Base-by-base conservation (phyloP, 345 rosid genomes). In the Brassica carinata region DNA sequence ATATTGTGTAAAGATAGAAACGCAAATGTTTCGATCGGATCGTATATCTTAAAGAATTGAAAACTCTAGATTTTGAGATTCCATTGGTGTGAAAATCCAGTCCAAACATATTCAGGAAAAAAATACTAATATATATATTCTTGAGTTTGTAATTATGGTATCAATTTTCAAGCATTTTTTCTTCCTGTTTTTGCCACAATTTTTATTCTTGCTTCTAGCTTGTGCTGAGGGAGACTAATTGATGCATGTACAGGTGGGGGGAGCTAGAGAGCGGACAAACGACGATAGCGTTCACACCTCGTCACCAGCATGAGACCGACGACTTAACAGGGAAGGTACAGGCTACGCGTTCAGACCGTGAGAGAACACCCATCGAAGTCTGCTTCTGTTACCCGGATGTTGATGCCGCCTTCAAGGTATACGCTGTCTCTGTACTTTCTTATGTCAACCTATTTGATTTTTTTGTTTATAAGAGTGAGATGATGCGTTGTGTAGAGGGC, bases 181-280 rank as follows among this genome's bases (percentile, higher is more conserved):
- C 58, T 51, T 51, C 15, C 5, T 45, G 2, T 45, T 13, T 7
- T 17, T 17, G 27, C 59, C 34, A 26, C 8, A 5, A 62, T n/a
- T n/a, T 61, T 7, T 13, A 14, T 69, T 9, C 64, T 19, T 45
- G 48, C 36, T 23, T 58, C 27, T 19, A 29, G 23, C 10, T 64
- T 65, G 38, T 51, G 69, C 15, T 18, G 29, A 11, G 63, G 64
- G 64, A 59, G 13, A 23, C 1, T 38, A 51, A 30, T 11, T 45
- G 5, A 64, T 40, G 6, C 51, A 73, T 59, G 43, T 30, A 33
- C 33, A 88, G 92, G 83, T 94, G 97, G 97, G 96, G 91, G 63
- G 96, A 94, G 87, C 86, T 90, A 68, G 97, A 92, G 74, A 93
- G 94, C 27, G 97, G 97, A 13, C 88, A 88, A 79, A 93, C 97